Percentiles rank a stretch among this genome's conserved stretches.
phyloP scores from a whole-genome alignment of 2,329 filamentous ascomycete genomes.

The Fusarium nodosum region DNA sequence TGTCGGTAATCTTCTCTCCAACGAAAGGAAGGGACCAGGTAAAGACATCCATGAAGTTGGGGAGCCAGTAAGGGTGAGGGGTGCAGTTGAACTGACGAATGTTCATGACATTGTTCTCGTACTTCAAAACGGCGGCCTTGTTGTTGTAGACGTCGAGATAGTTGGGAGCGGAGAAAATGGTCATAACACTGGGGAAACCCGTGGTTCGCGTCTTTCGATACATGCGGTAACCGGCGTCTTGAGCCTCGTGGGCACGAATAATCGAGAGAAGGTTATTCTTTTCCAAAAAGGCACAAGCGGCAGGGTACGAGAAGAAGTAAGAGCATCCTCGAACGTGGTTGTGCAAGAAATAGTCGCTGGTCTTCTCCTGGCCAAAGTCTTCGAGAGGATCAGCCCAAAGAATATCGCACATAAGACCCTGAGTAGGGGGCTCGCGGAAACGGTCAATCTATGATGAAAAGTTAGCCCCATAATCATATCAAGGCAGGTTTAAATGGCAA shows the following conservation, averaged over 20 bases:
- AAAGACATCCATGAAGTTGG: conserved; percentile 99
- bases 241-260: conserved; percentile 97
- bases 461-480: conserved; percentile 29
- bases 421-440: conserved; percentile 96
- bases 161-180: conserved; percentile 98
- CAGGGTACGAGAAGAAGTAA: conserved; percentile 99
- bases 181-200: conserved; percentile 99
- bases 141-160: conserved; percentile 99
- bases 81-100: conserved; percentile 99
- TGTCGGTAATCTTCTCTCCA: conserved; percentile 98
- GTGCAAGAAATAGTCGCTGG: conserved; percentile 96
- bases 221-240: conserved; percentile 99
- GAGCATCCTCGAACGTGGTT: conserved; percentile 99
- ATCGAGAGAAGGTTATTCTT: conserved; percentile 99
- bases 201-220: conserved; percentile 98
- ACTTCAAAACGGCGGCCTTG: conserved; percentile 98
- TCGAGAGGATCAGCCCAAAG: conserved; percentile 98
- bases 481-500: conserved; percentile 2
- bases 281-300: conserved; percentile 96
- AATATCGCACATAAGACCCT: conserved; percentile 99
- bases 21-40: conserved; percentile 99
- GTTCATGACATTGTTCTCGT: conserved; percentile 99
- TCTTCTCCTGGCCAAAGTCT: conserved; percentile 99
- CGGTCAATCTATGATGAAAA: conserved; percentile 80
- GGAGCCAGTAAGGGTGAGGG: conserved; percentile 98